Evolutionary conservation across 495 filamentous ascomycete species (phyloP).

Genomic region (Aspergillus biplanus): DNA sequence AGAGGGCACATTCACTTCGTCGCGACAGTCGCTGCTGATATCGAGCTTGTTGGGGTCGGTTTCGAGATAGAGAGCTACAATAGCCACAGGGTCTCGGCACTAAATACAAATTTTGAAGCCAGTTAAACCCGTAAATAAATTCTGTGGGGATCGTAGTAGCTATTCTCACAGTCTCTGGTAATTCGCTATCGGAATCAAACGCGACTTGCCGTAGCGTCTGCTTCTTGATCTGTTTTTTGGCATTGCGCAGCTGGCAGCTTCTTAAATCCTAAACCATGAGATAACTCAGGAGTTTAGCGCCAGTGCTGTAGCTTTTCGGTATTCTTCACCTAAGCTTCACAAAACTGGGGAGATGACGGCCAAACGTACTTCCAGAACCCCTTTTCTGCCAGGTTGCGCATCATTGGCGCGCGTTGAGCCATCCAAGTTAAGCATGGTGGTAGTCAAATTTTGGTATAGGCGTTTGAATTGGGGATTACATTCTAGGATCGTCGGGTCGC

Average conservation of each 20-base stretch:
- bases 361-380: slow-evolving; percentile 53
- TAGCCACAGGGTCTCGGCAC: slow-evolving; percentile 41
- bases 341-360: background rate
- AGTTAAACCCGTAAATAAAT: background rate
- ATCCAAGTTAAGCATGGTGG: slow-evolving; percentile 60
- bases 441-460: slow-evolving; percentile 63
- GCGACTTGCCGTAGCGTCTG: slow-evolving; percentile 37
- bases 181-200: slow-evolving; percentile 37
- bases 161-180: slow-evolving; percentile 39
- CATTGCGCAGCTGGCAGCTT: slow-evolving; percentile 37
- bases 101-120: slow-evolving; percentile 7
- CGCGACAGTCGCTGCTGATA: slow-evolving; percentile 20
- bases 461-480: slow-evolving; percentile 67
- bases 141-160: background rate
- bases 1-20: slow-evolving; percentile 31
- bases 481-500: slow-evolving; percentile 63
- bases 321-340: background rate
- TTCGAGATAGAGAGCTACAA: slow-evolving; percentile 46
- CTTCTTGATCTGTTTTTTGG: slow-evolving; percentile 44
- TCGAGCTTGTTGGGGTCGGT: slow-evolving; percentile 33
- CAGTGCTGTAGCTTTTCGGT: background rate
- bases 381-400: slow-evolving; percentile 55
- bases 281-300: background rate
- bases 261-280: slow-evolving; percentile 39
- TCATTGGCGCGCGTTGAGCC: slow-evolving; percentile 62